Percentiles rank a stretch among this genome's conserved stretches.
These are phyloP conservation scores for Zychaea mexicana DNA, from an alignment of 371 early-diverging fungal genomes.

Conservation along the genomic window DNA sequence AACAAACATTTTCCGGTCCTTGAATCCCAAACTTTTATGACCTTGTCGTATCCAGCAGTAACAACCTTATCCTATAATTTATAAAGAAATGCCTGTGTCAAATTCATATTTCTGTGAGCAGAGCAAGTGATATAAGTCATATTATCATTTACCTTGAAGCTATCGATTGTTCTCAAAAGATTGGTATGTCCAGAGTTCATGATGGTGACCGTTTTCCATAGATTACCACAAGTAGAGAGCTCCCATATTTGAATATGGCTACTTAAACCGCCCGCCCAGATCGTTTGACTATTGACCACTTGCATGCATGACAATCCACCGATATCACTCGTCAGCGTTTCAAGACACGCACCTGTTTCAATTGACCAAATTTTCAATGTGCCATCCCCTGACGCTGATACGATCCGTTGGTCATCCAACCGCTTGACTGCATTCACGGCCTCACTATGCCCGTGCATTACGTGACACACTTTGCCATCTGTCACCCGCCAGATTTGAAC, in stretches of 20 bases:
- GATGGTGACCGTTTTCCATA: slow-evolving; percentile 20
- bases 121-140: not conserved
- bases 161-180: slow-evolving; percentile 89
- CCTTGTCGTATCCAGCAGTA: slow-evolving; percentile 83
- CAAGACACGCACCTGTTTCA: slow-evolving; percentile 62
- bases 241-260: slow-evolving; percentile 92
- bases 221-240: slow-evolving; percentile 71
- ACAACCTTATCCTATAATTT: slow-evolving; percentile 37
- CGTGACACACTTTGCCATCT: slow-evolving; percentile 56
- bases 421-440: slow-evolving; percentile 90
- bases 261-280: slow-evolving; percentile 92
- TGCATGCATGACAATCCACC: slow-evolving; percentile 94
- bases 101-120: slow-evolving; percentile 40
- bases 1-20: slow-evolving; percentile 45
- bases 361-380: slow-evolving; percentile 87
- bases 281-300: slow-evolving; percentile 73
- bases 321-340: slow-evolving; percentile 59
- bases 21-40: slow-evolving; percentile 93
- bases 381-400: slow-evolving; percentile 89
- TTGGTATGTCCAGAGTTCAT: slow-evolving; percentile 86
- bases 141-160: slow-evolving; percentile 49
- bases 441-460: slow-evolving; percentile 78
- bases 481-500: slow-evolving; percentile 45
- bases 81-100: too few relatives aligned
- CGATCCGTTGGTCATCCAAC: slow-evolving; percentile 56